Percentiles rank a stretch among this genome's conserved stretches.
phyloP scores from a whole-genome alignment of 805 yeast genomes.

The Lipomyces starkeyi region DNA sequence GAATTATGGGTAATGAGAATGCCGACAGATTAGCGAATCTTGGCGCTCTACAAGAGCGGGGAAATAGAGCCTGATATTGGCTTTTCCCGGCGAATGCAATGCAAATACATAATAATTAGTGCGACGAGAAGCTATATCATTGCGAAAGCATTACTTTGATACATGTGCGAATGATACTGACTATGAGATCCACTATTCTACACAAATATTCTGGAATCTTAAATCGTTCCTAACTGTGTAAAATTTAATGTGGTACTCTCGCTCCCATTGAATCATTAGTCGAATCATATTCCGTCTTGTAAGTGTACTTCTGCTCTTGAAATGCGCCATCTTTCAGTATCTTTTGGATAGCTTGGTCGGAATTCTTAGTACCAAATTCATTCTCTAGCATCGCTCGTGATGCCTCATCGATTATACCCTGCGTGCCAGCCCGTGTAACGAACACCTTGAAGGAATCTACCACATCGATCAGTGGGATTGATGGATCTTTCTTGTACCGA shows the following conservation, averaged over 20 bases:
- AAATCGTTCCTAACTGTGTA: not conserved
- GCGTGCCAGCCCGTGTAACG: conserved; percentile 65
- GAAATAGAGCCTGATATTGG: not conserved
- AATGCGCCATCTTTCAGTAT: conserved; percentile 67
- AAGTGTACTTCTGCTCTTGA: conserved; percentile 48
- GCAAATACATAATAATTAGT: not conserved
- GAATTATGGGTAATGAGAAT: conserved; percentile 69
- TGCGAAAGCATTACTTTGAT: not conserved
- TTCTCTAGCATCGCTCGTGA: conserved; percentile 64
- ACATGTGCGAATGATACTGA: not conserved
- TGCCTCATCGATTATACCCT: conserved; percentile 75
- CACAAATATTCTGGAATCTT: not conserved
- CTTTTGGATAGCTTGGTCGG: conserved; percentile 62
- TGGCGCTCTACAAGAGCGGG: conserved; percentile 49
- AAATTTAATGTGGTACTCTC: not conserved
- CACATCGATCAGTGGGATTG: conserved; percentile 64
- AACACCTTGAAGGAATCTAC: conserved; percentile 72
- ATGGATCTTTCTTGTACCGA: conserved; percentile 55
- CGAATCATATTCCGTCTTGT: conserved; percentile 46
- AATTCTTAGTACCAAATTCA: conserved; percentile 67
- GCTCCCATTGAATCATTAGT: conserved; percentile 56
- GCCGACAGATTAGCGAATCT: conserved; percentile 77
- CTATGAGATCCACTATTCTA: not conserved
- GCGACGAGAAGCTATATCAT: not conserved
- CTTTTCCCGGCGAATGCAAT: not conserved